Evolutionary conservation across 2,329 filamentous ascomycete genomes (phyloP).

Genomic region (Botrytis medusae): DNA sequence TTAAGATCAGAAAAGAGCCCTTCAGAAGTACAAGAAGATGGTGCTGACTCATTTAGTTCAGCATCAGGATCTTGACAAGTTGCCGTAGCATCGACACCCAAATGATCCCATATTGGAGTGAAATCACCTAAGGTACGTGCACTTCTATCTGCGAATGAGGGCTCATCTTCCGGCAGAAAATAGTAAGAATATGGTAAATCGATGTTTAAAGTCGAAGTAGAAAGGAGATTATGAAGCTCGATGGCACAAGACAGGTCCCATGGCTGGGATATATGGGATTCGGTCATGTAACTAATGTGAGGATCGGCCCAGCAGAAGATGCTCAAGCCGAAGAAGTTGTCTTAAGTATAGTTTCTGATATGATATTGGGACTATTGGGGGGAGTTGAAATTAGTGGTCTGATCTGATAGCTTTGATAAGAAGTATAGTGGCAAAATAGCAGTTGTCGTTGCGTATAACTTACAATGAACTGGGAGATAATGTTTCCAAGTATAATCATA

Average conservation of each 20-base stretch:
- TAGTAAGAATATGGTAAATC: background rate
- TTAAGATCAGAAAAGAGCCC: background rate
- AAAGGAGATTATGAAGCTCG: slow-evolving; percentile 21
- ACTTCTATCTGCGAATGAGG: background rate
- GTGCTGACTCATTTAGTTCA: slow-evolving; percentile 1
- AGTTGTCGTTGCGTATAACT: background rate
- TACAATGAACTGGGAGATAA: background rate
- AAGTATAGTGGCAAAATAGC: background rate
- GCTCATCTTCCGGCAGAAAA: background rate
- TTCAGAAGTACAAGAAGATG: slow-evolving; percentile 10
- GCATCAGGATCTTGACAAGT: background rate
- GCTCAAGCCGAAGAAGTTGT: slow-evolving; percentile 8
- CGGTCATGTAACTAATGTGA: slow-evolving; percentile 11
- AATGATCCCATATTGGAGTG: slow-evolving; percentile 12
- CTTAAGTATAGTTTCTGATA: background rate
- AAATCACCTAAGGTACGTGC: slow-evolving; percentile 12
- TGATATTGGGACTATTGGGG: background rate
- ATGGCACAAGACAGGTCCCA: slow-evolving; percentile 24
- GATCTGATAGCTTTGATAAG: background rate
- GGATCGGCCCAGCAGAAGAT: background rate
- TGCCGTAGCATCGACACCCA: background rate
- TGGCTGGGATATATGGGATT: background rate
- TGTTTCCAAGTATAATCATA: slow-evolving; percentile 6
- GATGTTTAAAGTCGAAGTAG: background rate
- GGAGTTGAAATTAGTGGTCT: slow-evolving; percentile 1